phyloP scores from a whole-genome alignment of 2,329 filamentous ascomycete species.

The Cladosporium cucumerinum region DNA sequence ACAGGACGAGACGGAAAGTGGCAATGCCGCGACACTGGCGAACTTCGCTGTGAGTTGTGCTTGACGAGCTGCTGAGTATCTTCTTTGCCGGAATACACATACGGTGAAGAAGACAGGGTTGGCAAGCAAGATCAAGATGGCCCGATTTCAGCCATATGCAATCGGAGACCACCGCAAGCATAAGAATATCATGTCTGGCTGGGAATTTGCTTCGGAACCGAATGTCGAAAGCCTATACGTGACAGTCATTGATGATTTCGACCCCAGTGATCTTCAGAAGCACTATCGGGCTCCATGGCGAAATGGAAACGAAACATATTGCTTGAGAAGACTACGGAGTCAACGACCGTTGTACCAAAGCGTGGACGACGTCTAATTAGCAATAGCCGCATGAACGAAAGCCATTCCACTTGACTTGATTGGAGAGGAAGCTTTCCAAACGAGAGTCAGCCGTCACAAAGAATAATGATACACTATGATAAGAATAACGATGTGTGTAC shows the following conservation, averaged over 20 bases:
- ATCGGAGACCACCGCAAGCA: neutral
- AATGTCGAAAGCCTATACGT: neutral
- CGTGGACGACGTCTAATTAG: neutral
- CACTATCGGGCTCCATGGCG: neutral
- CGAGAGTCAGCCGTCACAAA: neutral
- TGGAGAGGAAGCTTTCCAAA: neutral
- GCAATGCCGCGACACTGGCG: neutral
- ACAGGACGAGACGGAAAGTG: neutral
- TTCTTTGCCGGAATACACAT: too few species aligned
- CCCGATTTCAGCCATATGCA: accelerated
- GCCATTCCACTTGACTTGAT: neutral
- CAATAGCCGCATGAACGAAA: neutral
- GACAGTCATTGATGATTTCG: neutral
- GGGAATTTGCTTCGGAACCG: neutral
- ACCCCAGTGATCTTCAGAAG: neutral
- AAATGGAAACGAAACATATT: neutral
- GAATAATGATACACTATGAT: neutral
- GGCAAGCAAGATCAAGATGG: neutral
- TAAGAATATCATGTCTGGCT: neutral
- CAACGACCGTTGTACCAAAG: neutral
- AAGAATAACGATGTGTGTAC: neutral
- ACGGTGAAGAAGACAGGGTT: neutral
- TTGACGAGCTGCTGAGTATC: too few species aligned
- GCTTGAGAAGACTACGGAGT: neutral
- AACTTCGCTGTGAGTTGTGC: too few species aligned